Conservation (phyloP, 176 grass and related monocot genomes). For the Metroxylon sagu region DNA sequence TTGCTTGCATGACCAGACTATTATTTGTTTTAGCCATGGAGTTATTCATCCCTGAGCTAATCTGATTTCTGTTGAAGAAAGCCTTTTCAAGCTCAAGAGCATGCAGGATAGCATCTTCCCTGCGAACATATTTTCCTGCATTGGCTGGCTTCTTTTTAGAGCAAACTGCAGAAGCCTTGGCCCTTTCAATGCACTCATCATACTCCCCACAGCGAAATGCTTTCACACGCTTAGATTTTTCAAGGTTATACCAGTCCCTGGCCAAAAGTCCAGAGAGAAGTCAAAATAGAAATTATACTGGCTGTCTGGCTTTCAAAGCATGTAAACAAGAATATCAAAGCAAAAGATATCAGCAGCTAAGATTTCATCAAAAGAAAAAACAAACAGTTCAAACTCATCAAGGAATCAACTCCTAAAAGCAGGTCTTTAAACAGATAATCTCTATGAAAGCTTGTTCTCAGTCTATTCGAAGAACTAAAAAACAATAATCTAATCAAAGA, state of each 20-base stretch:
- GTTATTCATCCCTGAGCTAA: slow-evolving; percentile 12
- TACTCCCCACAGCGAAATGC: slow-evolving; percentile 67
- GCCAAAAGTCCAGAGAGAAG: not conserved
- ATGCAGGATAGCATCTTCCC: slow-evolving; percentile 46
- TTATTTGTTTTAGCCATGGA: slow-evolving; percentile 5
- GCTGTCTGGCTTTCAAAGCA: not conserved
- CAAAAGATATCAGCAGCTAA: too few relatives aligned
- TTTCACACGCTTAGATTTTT: slow-evolving; percentile 53
- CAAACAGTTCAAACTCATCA: too few relatives aligned
- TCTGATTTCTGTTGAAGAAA: slow-evolving; percentile 29
- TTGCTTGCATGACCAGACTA: slow-evolving; percentile 35
- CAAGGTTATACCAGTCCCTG: slow-evolving; percentile 66
- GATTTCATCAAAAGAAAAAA: too few relatives aligned
- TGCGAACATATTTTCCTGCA: slow-evolving; percentile 37
- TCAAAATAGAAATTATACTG: slow-evolving; percentile 12
- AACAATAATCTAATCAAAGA: too few relatives aligned
- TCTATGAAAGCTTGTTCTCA: too few relatives aligned
- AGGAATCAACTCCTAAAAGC: too few relatives aligned
- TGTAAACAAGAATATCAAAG: too few relatives aligned
- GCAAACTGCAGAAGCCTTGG: slow-evolving; percentile 10
- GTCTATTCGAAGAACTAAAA: too few relatives aligned
- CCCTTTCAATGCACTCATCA: slow-evolving; percentile 37
- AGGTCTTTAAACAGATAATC: too few relatives aligned
- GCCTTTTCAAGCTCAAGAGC: slow-evolving; percentile 41
- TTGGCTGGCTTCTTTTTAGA: not conserved